phyloP scores from a whole-genome alignment of 2,329 filamentous ascomycete species.

The Gaeumannomyces sp. region DNA sequence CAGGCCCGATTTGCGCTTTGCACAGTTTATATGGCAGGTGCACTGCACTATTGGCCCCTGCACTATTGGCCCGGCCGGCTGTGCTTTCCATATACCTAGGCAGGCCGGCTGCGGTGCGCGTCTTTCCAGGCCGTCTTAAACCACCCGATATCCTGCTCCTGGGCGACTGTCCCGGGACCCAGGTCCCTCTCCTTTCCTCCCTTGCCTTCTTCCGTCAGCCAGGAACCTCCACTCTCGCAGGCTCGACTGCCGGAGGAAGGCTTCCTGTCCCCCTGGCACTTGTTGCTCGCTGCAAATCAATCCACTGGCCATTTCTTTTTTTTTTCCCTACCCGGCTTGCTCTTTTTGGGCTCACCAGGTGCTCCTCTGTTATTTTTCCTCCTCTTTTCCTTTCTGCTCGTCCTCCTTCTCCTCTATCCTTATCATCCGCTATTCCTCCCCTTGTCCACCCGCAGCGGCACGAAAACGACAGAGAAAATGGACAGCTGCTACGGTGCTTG shows the following conservation, averaged over 20 bases:
- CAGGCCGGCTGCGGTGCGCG: background rate
- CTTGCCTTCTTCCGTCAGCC: background rate
- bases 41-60: background rate
- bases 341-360: conserved; percentile 7
- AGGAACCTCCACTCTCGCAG: background rate
- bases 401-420: conserved; percentile 3
- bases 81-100: background rate
- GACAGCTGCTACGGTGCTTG: conserved; percentile 18
- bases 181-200: background rate
- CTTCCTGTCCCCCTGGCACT: background rate
- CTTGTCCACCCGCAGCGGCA: background rate
- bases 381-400: background rate
- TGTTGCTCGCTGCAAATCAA: background rate
- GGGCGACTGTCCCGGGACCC: background rate
- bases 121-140: conserved; percentile 1
- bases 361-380: conserved; percentile 5
- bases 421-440: background rate
- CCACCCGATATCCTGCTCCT: background rate
- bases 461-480: conserved; percentile 7
- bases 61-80: background rate
- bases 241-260: background rate
- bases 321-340: background rate
- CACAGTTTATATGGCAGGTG: background rate
- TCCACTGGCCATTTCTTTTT: background rate
- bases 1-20: background rate